These are phyloP conservation scores for Schizosaccharomyces octosporus DNA, from an alignment of 805 yeast species.

Conservation along the genomic window DNA sequence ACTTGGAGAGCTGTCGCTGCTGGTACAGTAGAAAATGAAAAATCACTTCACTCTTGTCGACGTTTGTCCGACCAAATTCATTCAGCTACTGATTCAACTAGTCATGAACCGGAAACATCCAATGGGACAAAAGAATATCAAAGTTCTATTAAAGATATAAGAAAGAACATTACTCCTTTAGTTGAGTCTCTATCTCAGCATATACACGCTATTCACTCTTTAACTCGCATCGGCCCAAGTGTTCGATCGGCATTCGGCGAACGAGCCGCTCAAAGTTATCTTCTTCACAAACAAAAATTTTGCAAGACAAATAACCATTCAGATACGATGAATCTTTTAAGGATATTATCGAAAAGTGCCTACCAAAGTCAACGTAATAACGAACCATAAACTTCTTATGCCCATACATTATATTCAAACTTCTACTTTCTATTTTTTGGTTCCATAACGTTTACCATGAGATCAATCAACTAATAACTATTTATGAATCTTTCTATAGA, in stretches of 20 bases:
- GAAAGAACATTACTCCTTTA: not conserved
- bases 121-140: too few relatives aligned
- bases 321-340: not conserved
- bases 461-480: too few relatives aligned
- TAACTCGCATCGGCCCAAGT: not conserved
- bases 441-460: too few relatives aligned
- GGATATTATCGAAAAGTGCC: not conserved
- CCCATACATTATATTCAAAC: too few relatives aligned
- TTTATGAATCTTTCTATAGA: too few relatives aligned
- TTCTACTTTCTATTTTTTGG: too few relatives aligned
- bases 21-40: not conserved
- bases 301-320: not conserved
- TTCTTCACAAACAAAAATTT: not conserved
- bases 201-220: not conserved
- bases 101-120: too few relatives aligned
- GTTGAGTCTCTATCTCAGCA: not conserved
- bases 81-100: too few relatives aligned
- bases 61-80: too few relatives aligned
- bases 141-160: too few relatives aligned
- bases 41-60: not conserved
- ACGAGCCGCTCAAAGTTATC: not conserved
- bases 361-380: too few relatives aligned
- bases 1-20: not conserved
- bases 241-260: not conserved
- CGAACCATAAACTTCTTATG: too few relatives aligned